phyloP scores from a whole-genome alignment of 805 yeast genomes.

The Candida adriatica region DNA sequence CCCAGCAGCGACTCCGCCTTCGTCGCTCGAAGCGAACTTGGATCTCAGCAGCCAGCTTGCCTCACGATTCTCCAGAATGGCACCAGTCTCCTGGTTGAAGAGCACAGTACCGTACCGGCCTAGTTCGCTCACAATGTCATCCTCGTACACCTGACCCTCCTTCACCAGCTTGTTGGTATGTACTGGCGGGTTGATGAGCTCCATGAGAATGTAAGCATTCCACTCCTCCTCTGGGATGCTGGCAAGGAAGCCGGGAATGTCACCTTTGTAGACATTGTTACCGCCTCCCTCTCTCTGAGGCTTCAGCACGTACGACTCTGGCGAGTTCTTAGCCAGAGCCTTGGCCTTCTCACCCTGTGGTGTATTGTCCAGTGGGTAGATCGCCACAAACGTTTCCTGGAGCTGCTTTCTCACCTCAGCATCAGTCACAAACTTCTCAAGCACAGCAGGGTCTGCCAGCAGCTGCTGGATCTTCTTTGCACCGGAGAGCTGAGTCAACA shows the following conservation, averaged over 20 bases:
- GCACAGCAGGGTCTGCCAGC: slow-evolving; percentile 47
- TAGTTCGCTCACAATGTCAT: slow-evolving; percentile 79
- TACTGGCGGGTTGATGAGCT: slow-evolving; percentile 74
- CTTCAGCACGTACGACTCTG: slow-evolving; percentile 75
- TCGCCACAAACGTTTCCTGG: slow-evolving; percentile 67
- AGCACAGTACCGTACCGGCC: slow-evolving; percentile 85
- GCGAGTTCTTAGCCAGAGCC: slow-evolving; percentile 56
- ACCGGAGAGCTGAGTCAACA: slow-evolving; percentile 86
- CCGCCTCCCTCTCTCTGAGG: slow-evolving; percentile 99
- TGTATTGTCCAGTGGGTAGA: slow-evolving; percentile 78
- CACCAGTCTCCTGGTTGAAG: slow-evolving; percentile 59
- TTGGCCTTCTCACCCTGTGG: slow-evolving; percentile 56
- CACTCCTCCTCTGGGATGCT: slow-evolving; percentile 61
- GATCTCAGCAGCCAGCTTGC: slow-evolving; percentile 88
- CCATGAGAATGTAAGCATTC: slow-evolving; percentile 93
- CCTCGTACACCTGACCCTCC: slow-evolving; percentile 53
- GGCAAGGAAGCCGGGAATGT: slow-evolving; percentile 69
- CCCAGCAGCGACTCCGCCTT: slow-evolving; percentile 99
- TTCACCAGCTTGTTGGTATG: slow-evolving; percentile 65
- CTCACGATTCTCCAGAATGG: slow-evolving; percentile 52
- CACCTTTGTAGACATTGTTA: slow-evolving; percentile 81
- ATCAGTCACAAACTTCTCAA: slow-evolving; percentile 41
- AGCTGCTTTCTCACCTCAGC: slow-evolving; percentile 12
- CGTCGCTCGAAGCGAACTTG: slow-evolving; percentile 80
- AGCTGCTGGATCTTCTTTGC: slow-evolving; percentile 91